Evolutionary conservation across 148 eudicot genomes (phyloP), one percentile per base, ranked within the genome.

Genomic region (Amaranthus palmeri): DNA sequence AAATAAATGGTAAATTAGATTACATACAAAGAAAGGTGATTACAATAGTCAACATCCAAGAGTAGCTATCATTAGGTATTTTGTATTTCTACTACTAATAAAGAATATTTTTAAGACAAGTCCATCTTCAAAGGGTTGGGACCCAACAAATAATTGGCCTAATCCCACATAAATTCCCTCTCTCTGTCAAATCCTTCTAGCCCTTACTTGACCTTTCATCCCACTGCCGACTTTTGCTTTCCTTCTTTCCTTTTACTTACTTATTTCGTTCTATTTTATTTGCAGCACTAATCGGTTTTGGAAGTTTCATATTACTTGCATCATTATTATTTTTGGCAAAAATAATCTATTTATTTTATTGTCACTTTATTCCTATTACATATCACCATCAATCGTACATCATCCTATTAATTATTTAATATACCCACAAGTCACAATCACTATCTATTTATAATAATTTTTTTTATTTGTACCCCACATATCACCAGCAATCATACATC

Each of bases 141-240:
- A 11, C 69, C 76, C 76, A 72, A 72, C 61, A 52, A 63, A 72
- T 72, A 62, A 72, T 72, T 72, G 76, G 69, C 60, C 61, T 45
- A 25, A 62, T 18, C 43, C 55, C 54, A 65, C 42, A 72, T 72
- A 54, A 72, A 52, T 60, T 63, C 51, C 60, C 61, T 63, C 25
- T 18, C 36, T 8, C 54, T 72, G 3, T 63, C 75, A 62, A 14
- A 13, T 43, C 48, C 60, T 72, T 63, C 68, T 72, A 60, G 52
- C 61, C 61, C 61, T 15, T n/a, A 17, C 7, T n/a, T 18, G 15
- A 14, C 70, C 54, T 60, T 71, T 47, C 6, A 36, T 45, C 59
- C 65, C 73, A 47, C 41, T 49, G 45, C 54, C 65, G 46, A 59
- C 65, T 18, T 18, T 59, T 47, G 1, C 15, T 25, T 25, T 47